Evolutionary conservation across 257 asterid genomes (phyloP), one percentile per base, ranked within the genome.

Genomic region (Cruciata laevipes): DNA sequence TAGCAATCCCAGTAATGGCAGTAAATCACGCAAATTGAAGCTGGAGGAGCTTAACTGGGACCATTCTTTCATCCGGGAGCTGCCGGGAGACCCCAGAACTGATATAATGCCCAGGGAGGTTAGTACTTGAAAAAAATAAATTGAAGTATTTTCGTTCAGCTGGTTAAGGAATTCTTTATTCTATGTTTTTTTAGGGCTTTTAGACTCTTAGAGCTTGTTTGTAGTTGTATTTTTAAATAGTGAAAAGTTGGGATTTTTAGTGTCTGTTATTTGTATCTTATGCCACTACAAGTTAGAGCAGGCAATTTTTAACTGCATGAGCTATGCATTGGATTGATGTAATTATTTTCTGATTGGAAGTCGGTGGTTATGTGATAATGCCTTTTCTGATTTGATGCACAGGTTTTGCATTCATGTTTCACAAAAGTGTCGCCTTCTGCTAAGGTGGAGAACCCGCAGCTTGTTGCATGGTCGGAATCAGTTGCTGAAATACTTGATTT

Each of bases 391-490:
- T 63, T 52, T 23, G 55, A 61, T 77, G 68, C 78, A 71, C 81
- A 94, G 99, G 97, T 94, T 23, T 72, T 90, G 79, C 95, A 81
- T 82, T 83, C 96, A 63, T 94, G 95, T 79, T 94, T 85, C 72
- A 83, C 95, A 20, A 90, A 83, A 79, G 95, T 88, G 66, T 85
- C 85, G 38, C 97, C 99, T 5, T 90, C 96, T 7, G 96, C 71
- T 52, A 85, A 82, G 84, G 97, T 90, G 64, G 95, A 94, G 77
- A 78, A 85, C 71, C 99, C 99, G 58, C 95, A 87, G 75, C 96
- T 90, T 63, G 95, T 94, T 69, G 89, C 87, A 35, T 87, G 95
- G 95, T 90, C 99, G 1, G 95, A 87, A 63, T 82, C 95, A 12
- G 97, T 94, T 68, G 91, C 95, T 1, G 95, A 84, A 58, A 63